phyloP scores from a whole-genome alignment of 2,329 filamentous ascomycete genomes.

The Fusarium floridanum region DNA sequence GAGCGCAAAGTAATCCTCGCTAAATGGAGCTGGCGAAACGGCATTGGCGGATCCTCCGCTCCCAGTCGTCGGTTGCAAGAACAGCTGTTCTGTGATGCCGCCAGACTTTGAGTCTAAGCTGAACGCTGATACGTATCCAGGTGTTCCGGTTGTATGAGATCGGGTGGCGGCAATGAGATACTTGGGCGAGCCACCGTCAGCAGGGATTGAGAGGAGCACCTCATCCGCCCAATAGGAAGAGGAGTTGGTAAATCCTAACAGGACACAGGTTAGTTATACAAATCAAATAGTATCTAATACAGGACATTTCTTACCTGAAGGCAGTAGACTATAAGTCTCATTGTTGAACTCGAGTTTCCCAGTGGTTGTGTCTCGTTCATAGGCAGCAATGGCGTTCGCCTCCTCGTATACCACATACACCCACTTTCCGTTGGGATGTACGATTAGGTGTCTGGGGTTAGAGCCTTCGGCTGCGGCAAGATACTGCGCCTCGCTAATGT shows the following conservation, averaged over 20 bases:
- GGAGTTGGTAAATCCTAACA: neutral
- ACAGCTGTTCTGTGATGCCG: constrained; percentile 1
- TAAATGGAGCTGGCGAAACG: constrained; percentile 20
- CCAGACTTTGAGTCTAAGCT: neutral
- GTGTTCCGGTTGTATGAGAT: neutral
- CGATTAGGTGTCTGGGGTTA: neutral
- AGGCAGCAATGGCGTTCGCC: neutral
- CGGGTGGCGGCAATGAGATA: neutral
- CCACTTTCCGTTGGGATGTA: neutral
- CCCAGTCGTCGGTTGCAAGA: constrained; percentile 13
- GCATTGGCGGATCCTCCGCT: constrained; percentile 27
- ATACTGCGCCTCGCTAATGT: constrained; percentile 1
- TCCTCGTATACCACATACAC: constrained; percentile 11
- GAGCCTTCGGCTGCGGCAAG: neutral
- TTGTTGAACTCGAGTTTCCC: neutral
- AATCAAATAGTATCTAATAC: accelerated
- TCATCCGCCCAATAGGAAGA: constrained; percentile 11
- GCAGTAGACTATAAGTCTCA: neutral
- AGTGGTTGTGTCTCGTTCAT: neutral
- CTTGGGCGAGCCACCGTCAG: neutral
- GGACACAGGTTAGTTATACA: neutral
- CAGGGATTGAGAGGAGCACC: neutral
- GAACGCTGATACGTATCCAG: constrained; percentile 3
- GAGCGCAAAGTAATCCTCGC: constrained; percentile 27
- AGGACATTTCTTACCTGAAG: neutral